Evolutionary conservation across 148 eudicot genomes (phyloP), one percentile per base, ranked within the genome.

Genomic region (Mesembryanthemum crystallinum): DNA sequence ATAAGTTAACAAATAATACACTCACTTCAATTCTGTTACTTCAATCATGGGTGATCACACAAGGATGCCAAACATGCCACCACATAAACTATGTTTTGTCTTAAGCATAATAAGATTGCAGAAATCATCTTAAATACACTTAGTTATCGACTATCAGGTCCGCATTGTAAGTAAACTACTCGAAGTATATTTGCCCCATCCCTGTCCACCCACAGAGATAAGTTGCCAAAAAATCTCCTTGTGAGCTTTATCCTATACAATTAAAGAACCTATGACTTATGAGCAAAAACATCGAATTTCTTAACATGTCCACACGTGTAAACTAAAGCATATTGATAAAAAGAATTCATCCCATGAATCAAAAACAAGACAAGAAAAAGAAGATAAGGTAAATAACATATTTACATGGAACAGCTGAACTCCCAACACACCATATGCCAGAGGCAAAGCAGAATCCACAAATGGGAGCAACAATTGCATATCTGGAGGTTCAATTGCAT

Each of bases 401-500:
- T 87, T 87, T 86, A 96, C 99, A 82, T 96, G 99, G 76, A 96
- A 91, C 61, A 96, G 77, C 80, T 96, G 99, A 83, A 92, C 91
- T 54, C 98, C 97, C 77, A 96, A 80, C 47, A 96, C 99, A 51
- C 98, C 99, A 82, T 92, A 96, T 60, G 99, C 97, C 45, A 96
- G 76, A 59, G 99, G 99, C 79, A 96, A 64, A 80, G 99, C 98
- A 70, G 99, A 81, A n/a, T 96, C 99, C 79, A 96, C 98, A 77
- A 96, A 96, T 76, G 99, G 99, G 52, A 73, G 70, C 57, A 96
- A 77, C 74, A 91, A 89, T 83, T 89, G 91, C 98, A 96, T 88
- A 80, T 96, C 99, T 71, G 99, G 99, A 71, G 99, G 92, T 72
- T 92, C 98, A 66, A 88, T 78, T 33, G 97, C 98, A 86, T 96